phyloP scores from a whole-genome alignment of 1,284 basidiomycete genomes.

The Volvariella surrecta region DNA sequence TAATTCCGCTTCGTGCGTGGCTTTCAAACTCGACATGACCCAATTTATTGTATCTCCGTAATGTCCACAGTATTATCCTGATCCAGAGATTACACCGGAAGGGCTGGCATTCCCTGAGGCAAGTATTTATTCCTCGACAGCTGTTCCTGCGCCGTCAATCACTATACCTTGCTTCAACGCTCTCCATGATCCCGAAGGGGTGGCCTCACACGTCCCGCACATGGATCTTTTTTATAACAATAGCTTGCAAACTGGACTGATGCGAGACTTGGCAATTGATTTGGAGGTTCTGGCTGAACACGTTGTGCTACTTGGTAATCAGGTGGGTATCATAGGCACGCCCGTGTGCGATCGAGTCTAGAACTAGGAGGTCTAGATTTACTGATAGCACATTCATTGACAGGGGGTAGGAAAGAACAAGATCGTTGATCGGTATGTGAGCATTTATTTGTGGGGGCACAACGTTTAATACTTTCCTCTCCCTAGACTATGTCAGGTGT shows the following conservation, averaged over 20 bases:
- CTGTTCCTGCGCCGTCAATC: constrained; percentile 17
- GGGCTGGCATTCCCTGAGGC: constrained; percentile 38
- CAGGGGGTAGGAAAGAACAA: constrained; percentile 66
- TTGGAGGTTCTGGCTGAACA: constrained; percentile 52
- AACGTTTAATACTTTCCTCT: background rate
- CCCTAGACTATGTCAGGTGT: constrained; percentile 45
- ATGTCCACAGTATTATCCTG: constrained; percentile 42
- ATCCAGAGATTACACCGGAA: constrained; percentile 30
- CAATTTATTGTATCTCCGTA: too few species aligned
- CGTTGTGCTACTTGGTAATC: constrained; percentile 58
- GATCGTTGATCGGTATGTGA: constrained; percentile 47
- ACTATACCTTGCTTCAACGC: constrained; percentile 41
- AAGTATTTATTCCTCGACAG: constrained; percentile 24
- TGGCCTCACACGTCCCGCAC: constrained; percentile 47
- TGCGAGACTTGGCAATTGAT: constrained; percentile 56
- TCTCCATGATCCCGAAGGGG: constrained; percentile 41
- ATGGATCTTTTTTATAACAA: constrained; percentile 68
- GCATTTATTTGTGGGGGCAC: background rate
- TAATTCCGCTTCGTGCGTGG: background rate
- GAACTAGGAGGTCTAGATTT: too few species aligned
- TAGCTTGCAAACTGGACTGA: constrained; percentile 53
- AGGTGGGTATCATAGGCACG: constrained; percentile 35
- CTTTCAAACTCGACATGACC: constrained; percentile 2
- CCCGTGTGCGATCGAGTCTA: too few species aligned
- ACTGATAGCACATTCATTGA: background rate